Evolutionary conservation across 1,284 basidiomycete genomes (phyloP), one percentile per base, ranked within the genome.

Genomic region (Ceratobasidium sp.): DNA sequence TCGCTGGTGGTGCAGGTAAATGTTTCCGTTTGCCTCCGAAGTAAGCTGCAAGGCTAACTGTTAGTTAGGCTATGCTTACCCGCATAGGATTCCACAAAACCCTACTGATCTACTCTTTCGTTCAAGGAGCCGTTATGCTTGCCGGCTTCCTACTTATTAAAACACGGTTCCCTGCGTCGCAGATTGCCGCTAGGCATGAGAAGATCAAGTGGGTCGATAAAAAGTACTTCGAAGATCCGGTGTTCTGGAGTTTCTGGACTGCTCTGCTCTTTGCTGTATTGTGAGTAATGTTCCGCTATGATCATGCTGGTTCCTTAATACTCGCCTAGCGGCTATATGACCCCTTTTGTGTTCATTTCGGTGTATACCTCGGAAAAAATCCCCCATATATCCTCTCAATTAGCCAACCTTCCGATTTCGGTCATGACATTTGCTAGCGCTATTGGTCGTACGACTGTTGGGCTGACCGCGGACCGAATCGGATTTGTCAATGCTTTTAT

Each of bases 401-500:
- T 80, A 57, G 59, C 79, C 79, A 61, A 79, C 28, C 77, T 81
- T 1, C 81, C 81, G 0, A 78, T 81, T 17, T 77, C 79, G n/a
- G 50, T 80, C 40, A 78, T 80, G 64, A 80, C 79, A 77, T 74
- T 80, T 28, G 78, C 80, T 2, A 78, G 80, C 38, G 77, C 78
- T 23, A 26, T 78, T 50, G 81, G 81, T 3, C 80, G 81, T 6
- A 75, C 79, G n/a, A 69, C 68, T 20, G 80, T 79, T 33, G 81
- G 80, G 9, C 56, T 80, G 28, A 65, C 80, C 9, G 81, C 80
- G 23, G 80, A 81, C 69, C 75, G 78, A 33, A 77, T 82, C 20
- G 81, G 80, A 26, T 77, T 80, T n/a, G 77, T 80, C 26, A 80
- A 81, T 56, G 80, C 80, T n/a, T 80, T 82, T 28, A 79, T 81